Percentiles rank a stretch among this genome's conserved stretches.
These are phyloP conservation scores for Cucumis variabilis DNA, from an alignment of 331 rosid genomes.

Conservation along the genomic window DNA sequence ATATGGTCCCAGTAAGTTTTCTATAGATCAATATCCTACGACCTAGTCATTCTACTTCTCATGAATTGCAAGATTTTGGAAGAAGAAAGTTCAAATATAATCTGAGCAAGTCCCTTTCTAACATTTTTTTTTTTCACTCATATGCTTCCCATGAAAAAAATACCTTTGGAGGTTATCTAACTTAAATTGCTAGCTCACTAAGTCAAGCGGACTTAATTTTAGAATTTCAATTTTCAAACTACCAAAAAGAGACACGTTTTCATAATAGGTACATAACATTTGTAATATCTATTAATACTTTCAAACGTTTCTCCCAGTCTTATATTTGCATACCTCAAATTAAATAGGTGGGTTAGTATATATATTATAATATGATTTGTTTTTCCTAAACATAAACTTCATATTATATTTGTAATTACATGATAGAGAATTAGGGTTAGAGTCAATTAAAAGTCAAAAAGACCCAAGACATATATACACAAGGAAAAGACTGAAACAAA, in stretches of 20 bases:
- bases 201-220: too few relatives aligned
- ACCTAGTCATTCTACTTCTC: not conserved
- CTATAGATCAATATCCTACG: not conserved
- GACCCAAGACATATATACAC: too few relatives aligned
- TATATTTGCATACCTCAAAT: too few relatives aligned
- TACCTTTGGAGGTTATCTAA: not conserved
- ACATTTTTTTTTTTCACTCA: not conserved
- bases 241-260: too few relatives aligned
- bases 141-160: not conserved
- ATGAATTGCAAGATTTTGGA: not conserved
- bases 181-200: not conserved
- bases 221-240: not conserved
- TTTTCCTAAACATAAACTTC: too few relatives aligned
- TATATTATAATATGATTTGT: too few relatives aligned
- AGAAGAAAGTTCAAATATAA: not conserved
- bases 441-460: not conserved
- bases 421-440: not conserved
- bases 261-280: too few relatives aligned
- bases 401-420: too few relatives aligned
- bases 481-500: not conserved
- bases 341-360: not conserved
- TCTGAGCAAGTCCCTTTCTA: too few relatives aligned
- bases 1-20: not conserved
- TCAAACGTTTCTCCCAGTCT: not conserved
- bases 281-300: not conserved